Conservation (phyloP, 1,139 yeast genomes). For the Kodamaea sp. region DNA sequence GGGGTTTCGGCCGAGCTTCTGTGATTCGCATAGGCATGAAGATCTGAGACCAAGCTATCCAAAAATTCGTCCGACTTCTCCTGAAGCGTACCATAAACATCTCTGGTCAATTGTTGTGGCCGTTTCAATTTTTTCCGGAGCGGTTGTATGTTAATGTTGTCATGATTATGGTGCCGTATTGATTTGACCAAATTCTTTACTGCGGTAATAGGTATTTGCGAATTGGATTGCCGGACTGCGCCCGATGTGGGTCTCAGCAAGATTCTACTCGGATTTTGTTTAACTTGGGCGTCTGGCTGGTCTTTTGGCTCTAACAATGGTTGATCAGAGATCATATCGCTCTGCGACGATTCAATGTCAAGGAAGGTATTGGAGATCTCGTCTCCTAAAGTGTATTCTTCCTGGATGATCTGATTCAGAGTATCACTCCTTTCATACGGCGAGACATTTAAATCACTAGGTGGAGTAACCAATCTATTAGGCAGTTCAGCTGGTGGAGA, state of each 20-base stretch:
- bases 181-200: conserved; percentile 14
- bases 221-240: too few species aligned
- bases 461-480: conserved; percentile 6
- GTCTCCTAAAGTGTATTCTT: conserved; percentile 20
- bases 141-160: conserved; percentile 1
- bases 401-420: conserved; percentile 19
- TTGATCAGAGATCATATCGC: too few species aligned
- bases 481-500: too few species aligned
- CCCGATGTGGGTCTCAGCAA: background rate
- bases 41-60: conserved; percentile 18
- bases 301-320: too few species aligned
- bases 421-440: conserved; percentile 7
- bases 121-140: conserved; percentile 9
- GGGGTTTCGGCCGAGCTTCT: conserved; percentile 24
- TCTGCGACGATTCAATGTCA: too few species aligned
- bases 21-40: conserved; percentile 24
- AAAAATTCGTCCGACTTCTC: conserved; percentile 16
- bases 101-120: conserved; percentile 2
- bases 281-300: background rate
- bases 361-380: conserved; percentile 8
- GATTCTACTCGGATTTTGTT: background rate
- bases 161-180: conserved; percentile 7
- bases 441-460: conserved; percentile 2
- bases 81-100: conserved; percentile 14
- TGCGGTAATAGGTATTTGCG: conserved; percentile 10